phyloP scores from a whole-genome alignment of 345 rosid genomes.

The Mallotus nudiflorus region DNA sequence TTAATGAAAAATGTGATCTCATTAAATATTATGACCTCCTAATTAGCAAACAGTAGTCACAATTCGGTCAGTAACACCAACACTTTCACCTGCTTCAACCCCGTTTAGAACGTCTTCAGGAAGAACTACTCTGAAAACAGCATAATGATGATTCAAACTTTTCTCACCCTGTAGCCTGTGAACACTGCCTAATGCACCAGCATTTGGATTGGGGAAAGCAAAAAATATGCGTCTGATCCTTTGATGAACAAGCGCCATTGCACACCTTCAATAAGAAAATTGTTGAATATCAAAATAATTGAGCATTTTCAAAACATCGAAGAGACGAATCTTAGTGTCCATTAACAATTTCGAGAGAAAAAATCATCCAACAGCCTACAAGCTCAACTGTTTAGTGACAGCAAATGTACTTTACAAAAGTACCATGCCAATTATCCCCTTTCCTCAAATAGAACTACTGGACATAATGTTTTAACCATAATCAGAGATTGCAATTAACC shows the following conservation, averaged over 20 bases:
- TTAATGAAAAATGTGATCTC: too few species aligned
- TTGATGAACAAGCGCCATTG: slow-evolving; percentile 93
- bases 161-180: slow-evolving; percentile 83
- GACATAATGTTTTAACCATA: background rate
- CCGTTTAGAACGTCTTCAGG: slow-evolving; percentile 35
- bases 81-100: background rate
- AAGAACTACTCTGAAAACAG: slow-evolving; percentile 71
- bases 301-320: background rate
- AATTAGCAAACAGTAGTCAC: background rate
- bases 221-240: slow-evolving; percentile 75
- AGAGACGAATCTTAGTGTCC: background rate
- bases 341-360: background rate
- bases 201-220: slow-evolving; percentile 61
- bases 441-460: background rate
- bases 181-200: slow-evolving; percentile 75
- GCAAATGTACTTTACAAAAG: background rate
- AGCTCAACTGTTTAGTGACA: background rate
- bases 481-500: background rate
- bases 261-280: slow-evolving; percentile 53
- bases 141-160: slow-evolving; percentile 92
- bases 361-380: background rate
- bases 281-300: slow-evolving; percentile 13
- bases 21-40: too few species aligned
- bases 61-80: background rate
- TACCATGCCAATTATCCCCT: background rate